Evolutionary conservation across 805 yeast species (phyloP).

Genomic region (Cyberlindnera mycetangii): DNA sequence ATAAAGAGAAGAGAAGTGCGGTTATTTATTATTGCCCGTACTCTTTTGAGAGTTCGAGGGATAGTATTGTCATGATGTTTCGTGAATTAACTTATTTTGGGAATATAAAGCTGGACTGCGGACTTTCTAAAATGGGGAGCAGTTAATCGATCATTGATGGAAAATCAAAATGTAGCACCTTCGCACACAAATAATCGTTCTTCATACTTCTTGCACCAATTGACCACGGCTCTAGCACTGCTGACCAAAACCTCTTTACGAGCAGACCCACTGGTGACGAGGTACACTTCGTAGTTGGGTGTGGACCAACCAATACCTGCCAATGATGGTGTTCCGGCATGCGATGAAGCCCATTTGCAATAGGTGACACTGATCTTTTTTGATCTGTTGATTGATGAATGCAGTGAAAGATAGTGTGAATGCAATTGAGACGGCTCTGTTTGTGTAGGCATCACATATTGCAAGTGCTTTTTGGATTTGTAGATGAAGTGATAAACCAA

Average conservation of each 20-base stretch:
- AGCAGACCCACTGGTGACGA: slow-evolving; percentile 56
- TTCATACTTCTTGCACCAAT: slow-evolving; percentile 75
- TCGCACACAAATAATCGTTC: slow-evolving; percentile 68
- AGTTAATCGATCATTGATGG: no score
- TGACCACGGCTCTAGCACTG: slow-evolving; percentile 61
- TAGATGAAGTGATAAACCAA: slow-evolving; percentile 74
- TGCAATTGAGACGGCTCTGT: slow-evolving; percentile 20
- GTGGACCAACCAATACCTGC: slow-evolving; percentile 54
- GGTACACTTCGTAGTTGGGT: slow-evolving; percentile 58
- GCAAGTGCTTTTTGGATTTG: slow-evolving; percentile 68
- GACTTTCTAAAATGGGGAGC: no score
- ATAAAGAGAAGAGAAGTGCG: not conserved
- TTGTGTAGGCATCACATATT: slow-evolving; percentile 44
- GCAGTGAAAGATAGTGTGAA: slow-evolving; percentile 23
- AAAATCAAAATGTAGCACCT: slow-evolving; percentile 45
- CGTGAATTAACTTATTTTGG: no score
- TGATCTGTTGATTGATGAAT: slow-evolving; percentile 28
- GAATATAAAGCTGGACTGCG: no score
- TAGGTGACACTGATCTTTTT: slow-evolving; percentile 44
- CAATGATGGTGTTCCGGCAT: slow-evolving; percentile 20
- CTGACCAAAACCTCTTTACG: slow-evolving; percentile 54
- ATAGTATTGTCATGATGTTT: no score
- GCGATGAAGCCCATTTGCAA: slow-evolving; percentile 35
- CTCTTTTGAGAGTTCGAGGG: no score
- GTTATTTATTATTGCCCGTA: no score